A percentile compares a stretch with the other conserved stretches of the same genome.
Evolutionary conservation across 1,284 basidiomycete species (phyloP).

Genomic region (Rhodotorula sp.): DNA sequence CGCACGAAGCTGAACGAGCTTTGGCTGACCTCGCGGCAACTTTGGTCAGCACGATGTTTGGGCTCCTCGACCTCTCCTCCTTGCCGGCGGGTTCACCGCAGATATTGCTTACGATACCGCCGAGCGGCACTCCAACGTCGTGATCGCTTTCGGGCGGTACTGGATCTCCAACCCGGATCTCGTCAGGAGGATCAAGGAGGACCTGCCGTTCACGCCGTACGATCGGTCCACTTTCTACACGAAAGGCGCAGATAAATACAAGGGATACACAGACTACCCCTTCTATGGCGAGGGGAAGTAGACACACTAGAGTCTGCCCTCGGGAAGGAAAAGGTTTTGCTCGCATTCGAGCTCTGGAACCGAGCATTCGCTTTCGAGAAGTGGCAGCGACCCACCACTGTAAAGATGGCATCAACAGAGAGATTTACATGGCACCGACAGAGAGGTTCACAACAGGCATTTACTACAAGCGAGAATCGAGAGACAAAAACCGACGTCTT

Average conservation of each 20-base stretch:
- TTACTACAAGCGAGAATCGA: not conserved
- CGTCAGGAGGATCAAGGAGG: slow-evolving; percentile 51
- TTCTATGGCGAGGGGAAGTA: slow-evolving; percentile 6
- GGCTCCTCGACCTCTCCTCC: slow-evolving; percentile 22
- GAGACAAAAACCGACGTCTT: not conserved
- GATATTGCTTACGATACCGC: slow-evolving; percentile 44
- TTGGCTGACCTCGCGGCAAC: too few relatives aligned
- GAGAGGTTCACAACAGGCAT: too few relatives aligned
- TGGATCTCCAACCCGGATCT: slow-evolving; percentile 59
- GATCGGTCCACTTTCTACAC: slow-evolving; percentile 37
- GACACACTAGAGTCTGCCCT: not conserved
- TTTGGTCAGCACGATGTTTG: slow-evolving; percentile 26
- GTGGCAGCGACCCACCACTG: too few relatives aligned
- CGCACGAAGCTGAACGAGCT: too few relatives aligned
- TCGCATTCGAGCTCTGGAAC: too few relatives aligned
- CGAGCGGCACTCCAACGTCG: slow-evolving; percentile 48
- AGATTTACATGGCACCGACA: too few relatives aligned
- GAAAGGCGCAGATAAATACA: slow-evolving; percentile 12
- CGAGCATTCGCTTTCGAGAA: too few relatives aligned
- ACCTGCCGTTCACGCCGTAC: slow-evolving; percentile 42
- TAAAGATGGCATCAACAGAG: too few relatives aligned
- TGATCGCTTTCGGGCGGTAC: slow-evolving; percentile 56
- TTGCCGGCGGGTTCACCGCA: slow-evolving; percentile 48
- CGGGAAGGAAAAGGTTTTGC: too few relatives aligned
- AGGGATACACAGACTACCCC: slow-evolving; percentile 38